A percentile compares a stretch with the other conserved stretches of the same genome.
phyloP scores from a whole-genome alignment of 305 asterid genomes.

The Plantago rigida region DNA sequence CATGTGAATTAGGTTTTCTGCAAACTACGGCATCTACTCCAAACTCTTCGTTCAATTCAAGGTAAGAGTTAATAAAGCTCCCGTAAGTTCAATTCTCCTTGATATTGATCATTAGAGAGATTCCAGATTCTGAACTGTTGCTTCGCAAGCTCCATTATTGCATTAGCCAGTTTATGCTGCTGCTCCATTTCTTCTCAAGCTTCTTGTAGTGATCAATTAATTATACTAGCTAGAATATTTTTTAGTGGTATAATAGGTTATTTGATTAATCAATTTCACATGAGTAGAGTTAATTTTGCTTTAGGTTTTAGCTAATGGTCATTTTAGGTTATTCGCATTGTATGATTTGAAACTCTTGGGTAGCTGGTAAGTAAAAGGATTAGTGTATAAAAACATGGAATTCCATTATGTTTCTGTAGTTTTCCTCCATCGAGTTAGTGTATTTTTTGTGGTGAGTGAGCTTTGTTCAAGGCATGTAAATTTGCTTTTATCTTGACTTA shows the following conservation, averaged over 20 bases:
- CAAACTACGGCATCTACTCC: background rate
- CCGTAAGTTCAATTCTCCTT: background rate
- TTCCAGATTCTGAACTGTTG: background rate
- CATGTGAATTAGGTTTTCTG: background rate
- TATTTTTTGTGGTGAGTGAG: background rate
- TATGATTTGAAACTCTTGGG: no score
- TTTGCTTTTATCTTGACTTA: background rate
- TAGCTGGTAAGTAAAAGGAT: no score
- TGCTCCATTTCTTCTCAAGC: no score
- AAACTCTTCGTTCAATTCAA: background rate
- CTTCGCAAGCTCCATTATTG: background rate
- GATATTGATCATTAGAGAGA: background rate
- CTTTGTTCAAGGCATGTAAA: background rate
- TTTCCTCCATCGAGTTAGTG: background rate
- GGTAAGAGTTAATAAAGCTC: background rate
- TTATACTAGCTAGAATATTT: no score
- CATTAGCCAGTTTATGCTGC: background rate
- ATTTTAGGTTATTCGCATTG: no score
- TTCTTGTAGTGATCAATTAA: no score
- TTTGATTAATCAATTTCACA: no score
- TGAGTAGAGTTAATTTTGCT: no score
- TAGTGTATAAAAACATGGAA: no score
- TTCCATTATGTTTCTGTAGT: no score
- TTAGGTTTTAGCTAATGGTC: no score
- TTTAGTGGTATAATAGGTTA: no score